Conservation (phyloP, 192 early-diverging fungal genomes). For the Dimargaris xerosporica region DNA sequence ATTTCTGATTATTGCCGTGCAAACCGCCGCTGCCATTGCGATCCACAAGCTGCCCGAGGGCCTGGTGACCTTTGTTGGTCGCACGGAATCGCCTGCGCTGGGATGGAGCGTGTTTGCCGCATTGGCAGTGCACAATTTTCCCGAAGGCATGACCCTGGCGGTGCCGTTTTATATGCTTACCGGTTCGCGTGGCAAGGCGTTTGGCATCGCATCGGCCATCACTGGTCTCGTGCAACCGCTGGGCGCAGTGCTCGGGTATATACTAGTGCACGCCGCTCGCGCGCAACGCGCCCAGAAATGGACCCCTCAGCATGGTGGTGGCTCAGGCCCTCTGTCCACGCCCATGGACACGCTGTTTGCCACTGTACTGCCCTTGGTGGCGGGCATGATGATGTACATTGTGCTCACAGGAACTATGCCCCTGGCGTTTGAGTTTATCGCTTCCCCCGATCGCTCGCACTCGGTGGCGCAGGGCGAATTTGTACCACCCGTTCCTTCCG, state of each 20-base stretch:
- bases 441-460: not conserved
- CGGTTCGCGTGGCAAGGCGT: constrained; percentile 18
- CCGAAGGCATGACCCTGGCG: constrained; percentile 30
- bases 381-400: not conserved
- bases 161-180: constrained; percentile 26
- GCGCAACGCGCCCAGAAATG: not conserved
- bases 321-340: not conserved
- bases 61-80: constrained; percentile 24
- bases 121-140: constrained; percentile 29
- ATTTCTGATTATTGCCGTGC: constrained; percentile 23
- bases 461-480: no score
- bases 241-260: not conserved
- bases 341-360: not conserved
- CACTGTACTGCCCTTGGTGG: not conserved
- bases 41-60: constrained; percentile 33
- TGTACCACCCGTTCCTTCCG: no score
- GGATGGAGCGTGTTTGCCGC: constrained; percentile 23
- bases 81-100: constrained; percentile 21
- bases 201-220: constrained; percentile 1
- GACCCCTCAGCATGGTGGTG: not conserved
- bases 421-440: not conserved
- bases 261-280: not conserved
- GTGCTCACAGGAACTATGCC: not conserved
- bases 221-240: constrained; percentile 1
- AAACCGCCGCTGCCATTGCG: constrained; percentile 27